A percentile compares a stretch with the other conserved stretches of the same genome.
Conservation (phyloP, 495 filamentous ascomycete species). For the Hypoxylon fragiforme region DNA sequence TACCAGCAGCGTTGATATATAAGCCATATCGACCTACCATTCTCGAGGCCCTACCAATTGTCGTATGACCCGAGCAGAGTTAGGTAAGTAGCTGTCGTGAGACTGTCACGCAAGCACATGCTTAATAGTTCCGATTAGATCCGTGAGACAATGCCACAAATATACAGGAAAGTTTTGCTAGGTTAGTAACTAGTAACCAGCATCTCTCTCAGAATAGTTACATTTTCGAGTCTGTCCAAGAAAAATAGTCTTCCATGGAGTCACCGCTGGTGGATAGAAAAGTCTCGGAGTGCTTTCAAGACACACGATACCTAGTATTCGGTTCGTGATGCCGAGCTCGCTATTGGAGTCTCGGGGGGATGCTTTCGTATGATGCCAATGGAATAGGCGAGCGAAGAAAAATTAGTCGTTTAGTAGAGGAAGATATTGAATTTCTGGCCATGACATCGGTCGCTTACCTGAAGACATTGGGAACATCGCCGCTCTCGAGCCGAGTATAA, state of each 20-base stretch:
- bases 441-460: too few relatives aligned
- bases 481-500: not conserved
- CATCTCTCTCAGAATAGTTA: too few relatives aligned
- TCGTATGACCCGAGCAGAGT: constrained; percentile 6
- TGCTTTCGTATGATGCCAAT: constrained; percentile 2
- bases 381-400: not conserved
- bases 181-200: too few relatives aligned
- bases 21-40: too few relatives aligned
- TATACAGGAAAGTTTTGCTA: too few relatives aligned
- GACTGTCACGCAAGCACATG: constrained; percentile 14
- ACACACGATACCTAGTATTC: too few relatives aligned
- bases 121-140: constrained; percentile 18
- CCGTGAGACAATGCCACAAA: constrained; percentile 33
- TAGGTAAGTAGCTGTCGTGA: not conserved
- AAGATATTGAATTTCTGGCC: not conserved
- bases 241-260: constrained; percentile 2
- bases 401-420: not conserved
- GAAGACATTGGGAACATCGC: too few relatives aligned
- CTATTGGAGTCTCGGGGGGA: constrained; percentile 1
- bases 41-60: not conserved
- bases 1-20: not conserved
- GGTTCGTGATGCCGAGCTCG: too few relatives aligned
- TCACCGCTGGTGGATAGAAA: not conserved
- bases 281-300: constrained; percentile 4
- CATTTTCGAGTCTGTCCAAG: too few relatives aligned